Evolutionary conservation across 257 asterid species (phyloP).

Genomic region (Thymus mandschuricus): DNA sequence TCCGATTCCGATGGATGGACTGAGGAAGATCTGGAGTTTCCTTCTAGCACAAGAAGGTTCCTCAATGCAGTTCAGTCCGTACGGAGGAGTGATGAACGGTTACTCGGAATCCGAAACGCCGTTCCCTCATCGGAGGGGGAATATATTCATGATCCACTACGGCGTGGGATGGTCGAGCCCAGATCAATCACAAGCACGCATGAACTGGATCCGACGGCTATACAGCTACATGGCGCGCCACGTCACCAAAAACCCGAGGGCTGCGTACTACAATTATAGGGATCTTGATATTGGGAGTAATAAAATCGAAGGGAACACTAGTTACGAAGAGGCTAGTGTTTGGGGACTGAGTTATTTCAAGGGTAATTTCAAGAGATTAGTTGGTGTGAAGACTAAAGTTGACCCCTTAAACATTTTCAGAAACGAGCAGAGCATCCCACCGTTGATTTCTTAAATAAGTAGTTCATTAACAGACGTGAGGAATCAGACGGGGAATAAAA

Average conservation of each 20-base stretch:
- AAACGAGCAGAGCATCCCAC: neutral
- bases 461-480: too few relatives aligned
- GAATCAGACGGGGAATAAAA: too few relatives aligned
- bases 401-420: neutral
- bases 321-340: slow-evolving; percentile 33
- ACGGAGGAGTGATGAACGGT: too few relatives aligned
- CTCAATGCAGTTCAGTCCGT: slow-evolving; percentile 30
- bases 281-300: slow-evolving; percentile 43
- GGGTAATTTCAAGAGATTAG: neutral
- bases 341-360: slow-evolving; percentile 40
- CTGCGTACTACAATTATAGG: slow-evolving; percentile 39
- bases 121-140: too few relatives aligned
- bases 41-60: slow-evolving; percentile 23
- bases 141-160: too few relatives aligned
- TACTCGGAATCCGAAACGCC: too few relatives aligned
- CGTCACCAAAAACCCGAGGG: slow-evolving; percentile 32
- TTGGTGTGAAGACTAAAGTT: neutral
- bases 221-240: neutral
- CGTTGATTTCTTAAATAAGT: neutral
- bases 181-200: too few relatives aligned
- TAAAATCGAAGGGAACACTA: slow-evolving; percentile 29
- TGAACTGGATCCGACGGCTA: too few relatives aligned
- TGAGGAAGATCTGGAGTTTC: slow-evolving; percentile 45
- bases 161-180: too few relatives aligned
- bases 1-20: slow-evolving; percentile 36